Evolutionary conservation across 2,329 filamentous ascomycete species (phyloP).

Genomic region (Xenosphaeropsis pyriputrescens): DNA sequence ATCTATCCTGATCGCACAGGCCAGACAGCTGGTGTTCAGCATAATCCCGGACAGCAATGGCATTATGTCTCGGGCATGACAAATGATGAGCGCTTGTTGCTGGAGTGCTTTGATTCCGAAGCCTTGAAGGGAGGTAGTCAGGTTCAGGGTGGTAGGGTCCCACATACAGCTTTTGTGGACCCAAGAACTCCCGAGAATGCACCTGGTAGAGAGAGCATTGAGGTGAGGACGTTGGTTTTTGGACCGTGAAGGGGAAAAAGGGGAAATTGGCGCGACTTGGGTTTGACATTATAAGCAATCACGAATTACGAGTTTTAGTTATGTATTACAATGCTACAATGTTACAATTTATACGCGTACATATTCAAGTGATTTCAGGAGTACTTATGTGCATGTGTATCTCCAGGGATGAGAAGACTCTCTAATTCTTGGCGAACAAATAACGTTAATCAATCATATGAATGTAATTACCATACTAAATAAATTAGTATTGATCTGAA

Average conservation of each 20-base stretch:
- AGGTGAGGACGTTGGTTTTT: constrained; percentile 77
- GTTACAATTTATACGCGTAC: no score
- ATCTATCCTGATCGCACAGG: constrained; percentile 17
- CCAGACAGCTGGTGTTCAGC: constrained; percentile 16
- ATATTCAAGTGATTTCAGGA: no score
- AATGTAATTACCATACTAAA: no score
- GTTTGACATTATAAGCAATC: no score
- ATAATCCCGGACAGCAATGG: constrained; percentile 17
- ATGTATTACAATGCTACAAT: no score
- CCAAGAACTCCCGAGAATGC: constrained; percentile 56
- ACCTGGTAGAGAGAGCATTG: constrained; percentile 71
- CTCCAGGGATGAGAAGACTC: no score
- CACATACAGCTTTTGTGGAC: constrained; percentile 71
- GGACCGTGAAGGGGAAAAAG: constrained; percentile 23
- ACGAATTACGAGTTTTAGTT: no score
- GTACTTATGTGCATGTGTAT: no score
- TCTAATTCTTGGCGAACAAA: no score
- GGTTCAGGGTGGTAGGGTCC: constrained; percentile 35
- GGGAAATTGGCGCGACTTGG: background rate
- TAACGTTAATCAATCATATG: no score
- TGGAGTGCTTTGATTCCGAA: constrained; percentile 20
- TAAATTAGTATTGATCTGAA: no score
- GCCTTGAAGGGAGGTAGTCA: constrained; percentile 27
- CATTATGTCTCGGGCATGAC: constrained; percentile 18
- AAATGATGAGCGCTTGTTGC: constrained; percentile 17